Evolutionary conservation across 192 early-diverging fungal genomes (phyloP).

Genomic region (Chytriomyces confervae): DNA sequence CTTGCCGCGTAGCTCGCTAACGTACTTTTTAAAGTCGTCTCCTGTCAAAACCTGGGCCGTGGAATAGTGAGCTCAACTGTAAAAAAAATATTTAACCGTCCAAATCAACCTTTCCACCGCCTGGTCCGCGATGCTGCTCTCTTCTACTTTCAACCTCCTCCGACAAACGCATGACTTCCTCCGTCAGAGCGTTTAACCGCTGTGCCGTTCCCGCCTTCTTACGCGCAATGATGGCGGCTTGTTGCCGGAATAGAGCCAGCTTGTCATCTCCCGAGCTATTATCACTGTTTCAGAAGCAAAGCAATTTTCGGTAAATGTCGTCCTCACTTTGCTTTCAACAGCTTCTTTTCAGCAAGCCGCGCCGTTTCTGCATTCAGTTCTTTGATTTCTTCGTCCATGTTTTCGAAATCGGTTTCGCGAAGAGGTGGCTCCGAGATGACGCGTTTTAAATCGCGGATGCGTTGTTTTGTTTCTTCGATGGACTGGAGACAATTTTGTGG

Average conservation of each 20-base stretch:
- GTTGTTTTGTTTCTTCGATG: slow-evolving; percentile 50
- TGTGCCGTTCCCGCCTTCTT: slow-evolving; percentile 64
- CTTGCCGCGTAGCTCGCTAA: slow-evolving; percentile 63
- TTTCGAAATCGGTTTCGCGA: slow-evolving; percentile 49
- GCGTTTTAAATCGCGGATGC: slow-evolving; percentile 50
- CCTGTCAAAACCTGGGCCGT: slow-evolving; percentile 60
- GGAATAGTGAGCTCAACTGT: not conserved
- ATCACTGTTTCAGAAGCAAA: slow-evolving; percentile 10
- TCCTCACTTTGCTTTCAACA: slow-evolving; percentile 54
- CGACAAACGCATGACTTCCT: slow-evolving; percentile 48
- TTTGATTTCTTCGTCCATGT: slow-evolving; percentile 57
- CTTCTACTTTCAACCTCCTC: slow-evolving; percentile 49
- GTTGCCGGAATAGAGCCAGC: slow-evolving; percentile 65
- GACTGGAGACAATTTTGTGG: not conserved
- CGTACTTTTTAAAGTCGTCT: slow-evolving; percentile 69
- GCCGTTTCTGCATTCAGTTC: slow-evolving; percentile 48
- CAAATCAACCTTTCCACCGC: slow-evolving; percentile 45
- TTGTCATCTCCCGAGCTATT: slow-evolving; percentile 62
- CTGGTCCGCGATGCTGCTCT: slow-evolving; percentile 38
- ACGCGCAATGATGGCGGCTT: slow-evolving; percentile 63
- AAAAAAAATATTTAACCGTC: not conserved
- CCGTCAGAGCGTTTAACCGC: slow-evolving; percentile 40
- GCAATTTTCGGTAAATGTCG: not conserved
- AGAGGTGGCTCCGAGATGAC: slow-evolving; percentile 56
- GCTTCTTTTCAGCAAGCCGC: slow-evolving; percentile 55